Evolutionary conservation across 495 filamentous ascomycete species (phyloP).

Genomic region (Viridothelium virens): DNA sequence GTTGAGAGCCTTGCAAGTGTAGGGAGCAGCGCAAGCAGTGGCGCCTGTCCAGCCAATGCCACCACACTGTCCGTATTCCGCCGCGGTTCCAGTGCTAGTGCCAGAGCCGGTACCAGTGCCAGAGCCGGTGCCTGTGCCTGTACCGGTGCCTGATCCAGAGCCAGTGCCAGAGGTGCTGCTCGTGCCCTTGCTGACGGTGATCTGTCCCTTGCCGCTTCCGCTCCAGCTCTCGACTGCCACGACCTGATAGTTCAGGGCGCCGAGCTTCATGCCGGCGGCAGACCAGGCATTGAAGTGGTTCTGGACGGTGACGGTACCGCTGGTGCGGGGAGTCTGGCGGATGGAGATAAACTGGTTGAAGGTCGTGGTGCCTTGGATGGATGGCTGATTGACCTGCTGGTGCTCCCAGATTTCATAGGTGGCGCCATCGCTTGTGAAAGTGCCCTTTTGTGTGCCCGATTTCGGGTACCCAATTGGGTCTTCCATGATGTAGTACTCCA

Average conservation of each 20-base stretch:
- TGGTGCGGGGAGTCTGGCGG: slow-evolving; percentile 17
- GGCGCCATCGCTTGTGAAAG: slow-evolving; percentile 17
- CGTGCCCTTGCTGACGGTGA: slow-evolving; percentile 16
- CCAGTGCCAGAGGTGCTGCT: slow-evolving; percentile 13
- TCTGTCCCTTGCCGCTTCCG: slow-evolving; percentile 11
- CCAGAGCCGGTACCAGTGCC: neutral
- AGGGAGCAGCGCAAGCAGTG: slow-evolving; percentile 21
- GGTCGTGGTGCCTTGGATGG: slow-evolving; percentile 21
- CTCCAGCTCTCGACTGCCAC: slow-evolving; percentile 20
- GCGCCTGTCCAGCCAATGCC: slow-evolving; percentile 21
- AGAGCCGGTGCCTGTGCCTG: neutral
- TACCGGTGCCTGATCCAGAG: slow-evolving; percentile 1
- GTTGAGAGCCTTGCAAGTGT: slow-evolving; percentile 21
- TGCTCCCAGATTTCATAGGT: slow-evolving; percentile 21
- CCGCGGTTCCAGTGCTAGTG: neutral
- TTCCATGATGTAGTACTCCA: slow-evolving; percentile 25
- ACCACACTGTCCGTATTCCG: slow-evolving; percentile 21
- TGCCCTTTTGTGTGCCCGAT: slow-evolving; percentile 6
- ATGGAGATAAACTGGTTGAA: slow-evolving; percentile 21
- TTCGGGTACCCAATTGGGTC: slow-evolving; percentile 12
- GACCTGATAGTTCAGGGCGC: slow-evolving; percentile 22
- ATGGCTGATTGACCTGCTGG: slow-evolving; percentile 21
- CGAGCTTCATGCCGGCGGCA: slow-evolving; percentile 13
- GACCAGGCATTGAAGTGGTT: slow-evolving; percentile 20
- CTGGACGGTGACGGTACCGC: slow-evolving; percentile 17